A percentile compares a stretch with the other conserved stretches of the same genome.
These are phyloP conservation scores for Ambrosia hybrid DNA, from an alignment of 140 eudicot species.

Conservation along the genomic window DNA sequence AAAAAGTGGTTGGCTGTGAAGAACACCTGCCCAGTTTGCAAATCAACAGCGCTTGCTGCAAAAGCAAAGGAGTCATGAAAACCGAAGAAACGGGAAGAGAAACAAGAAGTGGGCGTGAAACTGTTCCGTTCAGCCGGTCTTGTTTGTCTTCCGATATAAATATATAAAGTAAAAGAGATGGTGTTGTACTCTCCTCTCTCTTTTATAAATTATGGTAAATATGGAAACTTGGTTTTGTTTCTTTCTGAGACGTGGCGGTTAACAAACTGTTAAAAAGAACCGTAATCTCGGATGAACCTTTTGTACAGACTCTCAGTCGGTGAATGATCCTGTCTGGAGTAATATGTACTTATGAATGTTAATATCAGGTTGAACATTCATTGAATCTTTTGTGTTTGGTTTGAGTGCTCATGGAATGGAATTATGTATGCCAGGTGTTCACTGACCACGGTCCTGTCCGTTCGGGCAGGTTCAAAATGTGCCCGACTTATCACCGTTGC, in stretches of 20 bases:
- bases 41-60: slow-evolving; percentile 65
- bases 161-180: slow-evolving; percentile 33
- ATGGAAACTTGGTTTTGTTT: slow-evolving; percentile 36
- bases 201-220: slow-evolving; percentile 54
- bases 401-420: slow-evolving; percentile 1
- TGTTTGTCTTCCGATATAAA: slow-evolving; percentile 26
- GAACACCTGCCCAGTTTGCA: slow-evolving; percentile 93
- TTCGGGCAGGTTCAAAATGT: too few relatives aligned
- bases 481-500: too few relatives aligned
- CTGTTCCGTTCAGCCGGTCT: slow-evolving; percentile 11
- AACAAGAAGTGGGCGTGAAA: slow-evolving; percentile 24
- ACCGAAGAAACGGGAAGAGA: slow-evolving; percentile 22
- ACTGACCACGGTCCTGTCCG: too few relatives aligned
- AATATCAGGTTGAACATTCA: slow-evolving; percentile 47
- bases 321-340: slow-evolving; percentile 33
- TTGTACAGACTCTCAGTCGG: slow-evolving; percentile 64
- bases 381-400: slow-evolving; percentile 21
- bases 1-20: slow-evolving; percentile 81
- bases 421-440: background rate
- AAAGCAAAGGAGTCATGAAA: slow-evolving; percentile 29
- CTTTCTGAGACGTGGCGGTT: slow-evolving; percentile 38
- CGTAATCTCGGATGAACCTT: slow-evolving; percentile 35
- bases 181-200: slow-evolving; percentile 16
- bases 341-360: slow-evolving; percentile 43
- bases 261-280: slow-evolving; percentile 44